These are phyloP conservation scores for Rhynchosporium graminicola DNA, from an alignment of 2,329 filamentous ascomycete species.

Conservation along the genomic window DNA sequence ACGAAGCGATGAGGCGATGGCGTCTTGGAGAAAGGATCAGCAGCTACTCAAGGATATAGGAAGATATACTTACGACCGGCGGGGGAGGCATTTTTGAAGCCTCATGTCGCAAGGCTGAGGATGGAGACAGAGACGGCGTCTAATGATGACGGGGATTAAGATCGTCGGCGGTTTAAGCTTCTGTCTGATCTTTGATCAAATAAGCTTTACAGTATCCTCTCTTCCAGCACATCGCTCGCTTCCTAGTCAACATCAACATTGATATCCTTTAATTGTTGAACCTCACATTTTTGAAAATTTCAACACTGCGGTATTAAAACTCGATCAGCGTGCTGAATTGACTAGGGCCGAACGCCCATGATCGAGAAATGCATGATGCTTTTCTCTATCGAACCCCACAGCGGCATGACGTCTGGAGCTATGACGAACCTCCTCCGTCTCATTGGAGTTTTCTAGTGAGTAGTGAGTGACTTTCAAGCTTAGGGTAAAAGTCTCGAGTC, in stretches of 20 bases:
- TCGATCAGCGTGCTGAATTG: constrained; percentile 17
- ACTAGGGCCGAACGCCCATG: constrained; percentile 4
- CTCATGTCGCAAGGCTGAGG: constrained; percentile 25
- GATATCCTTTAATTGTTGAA: background rate
- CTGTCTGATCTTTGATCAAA: background rate
- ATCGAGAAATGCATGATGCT: constrained; percentile 5
- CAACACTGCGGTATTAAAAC: background rate
- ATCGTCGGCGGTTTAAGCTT: background rate
- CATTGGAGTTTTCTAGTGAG: background rate
- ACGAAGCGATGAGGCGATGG: constrained; percentile 44
- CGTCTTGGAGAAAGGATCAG: constrained; percentile 38
- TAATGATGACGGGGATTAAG: background rate
- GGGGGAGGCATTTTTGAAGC: constrained; percentile 38
- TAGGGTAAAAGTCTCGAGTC: background rate
- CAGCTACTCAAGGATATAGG: background rate
- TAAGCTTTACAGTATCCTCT: background rate
- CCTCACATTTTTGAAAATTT: no score
- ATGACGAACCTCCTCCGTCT: constrained; percentile 15
- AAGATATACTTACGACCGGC: constrained; percentile 35
- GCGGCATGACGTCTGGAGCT: constrained; percentile 22
- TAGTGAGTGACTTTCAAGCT: background rate
- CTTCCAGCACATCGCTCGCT: background rate
- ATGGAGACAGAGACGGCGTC: constrained; percentile 1
- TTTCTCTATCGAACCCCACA: background rate
- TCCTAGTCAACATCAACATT: constrained; percentile 10